Conservation (phyloP, 2,329 filamentous ascomycete genomes). For the Penicillium sp. region DNA sequence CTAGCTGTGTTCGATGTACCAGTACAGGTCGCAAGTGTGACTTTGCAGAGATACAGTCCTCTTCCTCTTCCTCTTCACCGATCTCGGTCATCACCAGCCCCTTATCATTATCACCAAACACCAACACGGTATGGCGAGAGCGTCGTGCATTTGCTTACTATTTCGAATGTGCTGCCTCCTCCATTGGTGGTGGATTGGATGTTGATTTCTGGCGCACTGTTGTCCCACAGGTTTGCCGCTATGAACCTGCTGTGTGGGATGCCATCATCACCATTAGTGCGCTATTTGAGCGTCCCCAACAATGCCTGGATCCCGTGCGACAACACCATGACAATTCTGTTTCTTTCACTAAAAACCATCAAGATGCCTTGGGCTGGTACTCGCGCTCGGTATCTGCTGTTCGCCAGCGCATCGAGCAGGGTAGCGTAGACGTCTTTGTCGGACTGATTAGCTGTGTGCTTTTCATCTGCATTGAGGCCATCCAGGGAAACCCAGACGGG, state of each 20-base stretch:
- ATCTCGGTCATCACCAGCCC: slow-evolving; percentile 3
- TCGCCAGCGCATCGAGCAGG: slow-evolving; percentile 26
- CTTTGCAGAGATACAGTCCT: slow-evolving; percentile 22
- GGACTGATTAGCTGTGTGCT: slow-evolving; percentile 35
- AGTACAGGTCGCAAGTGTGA: slow-evolving; percentile 36
- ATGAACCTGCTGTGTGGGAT: slow-evolving; percentile 41
- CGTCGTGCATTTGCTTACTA: slow-evolving; percentile 42
- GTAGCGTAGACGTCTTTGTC: slow-evolving; percentile 27
- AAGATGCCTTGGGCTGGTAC: slow-evolving; percentile 34
- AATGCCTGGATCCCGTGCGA: slow-evolving; percentile 11
- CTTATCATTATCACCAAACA: slow-evolving; percentile 24
- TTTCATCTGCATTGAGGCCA: slow-evolving; percentile 37
- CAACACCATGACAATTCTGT: background rate
- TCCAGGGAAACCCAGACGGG: slow-evolving; percentile 28
- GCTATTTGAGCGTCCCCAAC: slow-evolving; percentile 33
- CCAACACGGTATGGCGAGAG: slow-evolving; percentile 33
- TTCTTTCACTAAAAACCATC: slow-evolving; percentile 21
- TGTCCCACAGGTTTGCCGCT: slow-evolving; percentile 38
- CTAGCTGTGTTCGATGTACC: slow-evolving; percentile 32
- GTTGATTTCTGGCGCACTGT: slow-evolving; percentile 38
- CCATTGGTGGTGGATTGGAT: slow-evolving; percentile 37
- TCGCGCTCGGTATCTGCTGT: slow-evolving; percentile 32
- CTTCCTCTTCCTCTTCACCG: background rate
- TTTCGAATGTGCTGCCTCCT: slow-evolving; percentile 33
- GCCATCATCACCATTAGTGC: slow-evolving; percentile 40